Conservation (phyloP, 2,329 filamentous ascomycete species). For the Monosporascus ibericus region DNA sequence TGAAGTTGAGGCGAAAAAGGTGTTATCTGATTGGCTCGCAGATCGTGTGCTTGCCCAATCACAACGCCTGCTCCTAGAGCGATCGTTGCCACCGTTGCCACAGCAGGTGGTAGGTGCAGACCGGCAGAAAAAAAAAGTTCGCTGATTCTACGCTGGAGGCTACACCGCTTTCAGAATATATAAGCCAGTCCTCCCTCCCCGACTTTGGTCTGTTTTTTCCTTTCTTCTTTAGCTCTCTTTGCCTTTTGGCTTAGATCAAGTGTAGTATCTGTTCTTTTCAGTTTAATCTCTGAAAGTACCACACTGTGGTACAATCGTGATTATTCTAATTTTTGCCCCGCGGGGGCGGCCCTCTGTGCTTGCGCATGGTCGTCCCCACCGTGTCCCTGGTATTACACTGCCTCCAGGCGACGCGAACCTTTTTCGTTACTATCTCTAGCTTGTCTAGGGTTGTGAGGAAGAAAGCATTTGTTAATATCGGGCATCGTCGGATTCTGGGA, state of each 20-base stretch:
- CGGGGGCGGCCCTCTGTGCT: conserved; percentile 59
- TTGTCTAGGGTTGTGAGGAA: conserved; percentile 52
- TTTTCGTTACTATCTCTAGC: conserved; percentile 56
- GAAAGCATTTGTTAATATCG: conserved; percentile 15
- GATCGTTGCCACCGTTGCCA: no score
- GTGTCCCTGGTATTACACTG: conserved; percentile 76
- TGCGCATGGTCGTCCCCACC: conserved; percentile 59
- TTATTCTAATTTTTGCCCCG: conserved; percentile 74
- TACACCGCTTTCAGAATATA: conserved; percentile 11
- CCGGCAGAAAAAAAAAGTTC: background rate
- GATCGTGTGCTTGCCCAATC: no score
- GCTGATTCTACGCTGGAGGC: conserved; percentile 2
- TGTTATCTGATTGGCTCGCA: no score
- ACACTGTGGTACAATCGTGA: conserved; percentile 65
- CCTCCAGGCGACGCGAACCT: conserved; percentile 62
- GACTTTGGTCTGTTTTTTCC: conserved; percentile 34
- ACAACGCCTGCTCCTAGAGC: no score
- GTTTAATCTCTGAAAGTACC: conserved; percentile 90
- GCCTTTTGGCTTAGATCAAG: conserved; percentile 67
- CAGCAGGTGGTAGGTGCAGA: background rate
- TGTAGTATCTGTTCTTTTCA: conserved; percentile 97
- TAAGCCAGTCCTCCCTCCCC: conserved; percentile 7
- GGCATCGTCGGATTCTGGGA: no score
- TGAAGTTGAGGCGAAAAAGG: no score
- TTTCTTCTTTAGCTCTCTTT: conserved; percentile 51